Evolutionary conservation across 805 yeast species (phyloP).

Genomic region (Kluyveromyces starmeri): DNA sequence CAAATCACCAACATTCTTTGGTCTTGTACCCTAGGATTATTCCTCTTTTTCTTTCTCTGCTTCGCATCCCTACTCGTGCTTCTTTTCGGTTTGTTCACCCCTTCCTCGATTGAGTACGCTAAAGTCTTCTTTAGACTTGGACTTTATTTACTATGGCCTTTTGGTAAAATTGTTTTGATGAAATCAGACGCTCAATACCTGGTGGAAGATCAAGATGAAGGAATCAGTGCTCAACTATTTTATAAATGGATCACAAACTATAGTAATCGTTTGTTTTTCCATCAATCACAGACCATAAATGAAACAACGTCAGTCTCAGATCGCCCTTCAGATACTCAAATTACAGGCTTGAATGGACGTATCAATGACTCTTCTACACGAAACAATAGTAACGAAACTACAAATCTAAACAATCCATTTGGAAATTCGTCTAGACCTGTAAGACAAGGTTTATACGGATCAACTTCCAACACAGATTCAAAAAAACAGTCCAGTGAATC

Average conservation of each 20-base stretch:
- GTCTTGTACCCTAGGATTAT: constrained; percentile 63
- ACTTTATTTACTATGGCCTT: constrained; percentile 69
- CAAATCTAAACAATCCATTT: constrained; percentile 10
- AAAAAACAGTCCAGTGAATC: not conserved
- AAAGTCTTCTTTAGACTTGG: constrained; percentile 53
- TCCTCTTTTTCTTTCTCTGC: constrained; percentile 40
- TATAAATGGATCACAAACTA: constrained; percentile 77
- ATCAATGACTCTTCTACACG: constrained; percentile 7
- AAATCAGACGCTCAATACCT: constrained; percentile 71
- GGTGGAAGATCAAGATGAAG: constrained; percentile 82
- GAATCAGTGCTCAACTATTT: constrained; percentile 76
- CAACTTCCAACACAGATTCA: constrained; percentile 10
- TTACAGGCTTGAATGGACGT: not conserved
- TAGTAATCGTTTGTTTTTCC: constrained; percentile 70
- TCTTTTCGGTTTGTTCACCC: constrained; percentile 35
- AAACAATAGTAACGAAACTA: constrained; percentile 13
- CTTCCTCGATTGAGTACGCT: constrained; percentile 53
- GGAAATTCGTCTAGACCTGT: too few species aligned
- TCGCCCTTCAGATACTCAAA: not conserved
- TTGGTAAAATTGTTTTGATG: constrained; percentile 80
- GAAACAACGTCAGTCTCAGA: not conserved
- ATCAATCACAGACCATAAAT: constrained; percentile 19
- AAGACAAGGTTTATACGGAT: constrained; percentile 17
- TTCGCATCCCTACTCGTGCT: constrained; percentile 36
- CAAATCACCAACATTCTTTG: constrained; percentile 62